A percentile compares a stretch with the other conserved stretches of the same genome.
These are phyloP conservation scores for Amphicarpaea edgeworthii DNA, from an alignment of 306 rosid genomes.

Conservation along the genomic window DNA sequence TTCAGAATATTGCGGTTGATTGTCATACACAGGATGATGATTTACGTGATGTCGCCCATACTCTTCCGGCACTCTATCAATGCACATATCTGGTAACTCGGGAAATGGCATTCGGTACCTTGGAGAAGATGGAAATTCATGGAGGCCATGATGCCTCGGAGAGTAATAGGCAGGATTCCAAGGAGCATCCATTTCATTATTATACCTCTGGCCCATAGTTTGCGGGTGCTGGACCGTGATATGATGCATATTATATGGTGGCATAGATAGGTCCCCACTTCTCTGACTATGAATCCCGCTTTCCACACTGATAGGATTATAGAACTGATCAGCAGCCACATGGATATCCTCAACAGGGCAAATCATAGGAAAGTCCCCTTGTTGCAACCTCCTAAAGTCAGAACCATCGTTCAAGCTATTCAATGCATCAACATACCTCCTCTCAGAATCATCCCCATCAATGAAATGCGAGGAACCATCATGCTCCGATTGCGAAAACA, in stretches of 20 bases:
- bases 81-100: conserved; percentile 69
- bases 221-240: conserved; percentile 71
- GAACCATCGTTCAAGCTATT: conserved; percentile 79
- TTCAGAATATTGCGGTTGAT: conserved; percentile 82
- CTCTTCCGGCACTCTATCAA: conserved; percentile 84
- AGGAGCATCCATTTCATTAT: conserved; percentile 76
- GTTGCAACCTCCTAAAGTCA: conserved; percentile 74
- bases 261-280: conserved; percentile 62
- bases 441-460: conserved; percentile 94
- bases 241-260: conserved; percentile 71
- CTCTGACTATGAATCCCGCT: conserved; percentile 81
- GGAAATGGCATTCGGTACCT: conserved; percentile 70
- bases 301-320: conserved; percentile 64
- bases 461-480: conserved; percentile 74
- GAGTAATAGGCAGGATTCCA: conserved; percentile 94
- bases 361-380: conserved; percentile 62
- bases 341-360: conserved; percentile 68
- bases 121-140: conserved; percentile 89
- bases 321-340: conserved; percentile 66
- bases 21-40: conserved; percentile 75
- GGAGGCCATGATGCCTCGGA: conserved; percentile 82
- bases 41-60: conserved; percentile 66
- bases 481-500: conserved; percentile 79
- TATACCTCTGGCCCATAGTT: conserved; percentile 72
- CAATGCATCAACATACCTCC: conserved; percentile 95